Base-by-base conservation (phyloP, 129 eudicot species). In the Flaveria brownii region DNA sequence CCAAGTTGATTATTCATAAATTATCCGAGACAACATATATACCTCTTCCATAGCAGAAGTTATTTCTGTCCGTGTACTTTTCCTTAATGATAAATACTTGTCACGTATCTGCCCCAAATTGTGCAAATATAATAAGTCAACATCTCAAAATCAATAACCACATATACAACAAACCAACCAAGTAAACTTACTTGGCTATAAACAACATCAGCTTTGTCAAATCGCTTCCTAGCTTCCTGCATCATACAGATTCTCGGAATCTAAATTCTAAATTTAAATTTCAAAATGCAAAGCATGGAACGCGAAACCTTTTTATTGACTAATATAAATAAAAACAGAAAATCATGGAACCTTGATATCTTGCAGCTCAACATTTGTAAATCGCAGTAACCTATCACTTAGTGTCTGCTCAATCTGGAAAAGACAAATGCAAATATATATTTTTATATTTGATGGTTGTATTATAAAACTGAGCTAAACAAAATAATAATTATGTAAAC, bases 221-320 rank as follows among this genome's bases (percentile, higher is more conserved):
- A 93, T 75, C 98, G 96, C 81, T 91, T 93, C 74, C 96, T 85
- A 83, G 97, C 97, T 85, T 93, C 98, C 98, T 93, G 87, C 77
- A 68, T 64, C 46, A 75, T 25, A 63, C 50, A 75, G 60, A 67
- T 16, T 9, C 13, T 42, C 23, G n/a, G 30, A 61, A 26, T 14
- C 16, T 30, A 30, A 4, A 30, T 45, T 8, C 11, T 45, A 9
- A 14, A 30, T 63, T 63, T 30, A 63, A 33, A 30, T 30, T 43
- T 14, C 20, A 16, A 15, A 25, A 15, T 1, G 46, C 13, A 63
- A 63, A 30, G 30, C 69, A 63, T 11, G 9, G 13, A 63, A 33
- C 18, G 20, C 18, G 0, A 12, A 63, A 30, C 69, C 45, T 63
- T 63, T 30, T 63, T 6, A n/a, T 30, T 30, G 45, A 4, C 33